phyloP scores from a whole-genome alignment of 2,329 filamentous ascomycete genomes.

The Drechslera avenae region DNA sequence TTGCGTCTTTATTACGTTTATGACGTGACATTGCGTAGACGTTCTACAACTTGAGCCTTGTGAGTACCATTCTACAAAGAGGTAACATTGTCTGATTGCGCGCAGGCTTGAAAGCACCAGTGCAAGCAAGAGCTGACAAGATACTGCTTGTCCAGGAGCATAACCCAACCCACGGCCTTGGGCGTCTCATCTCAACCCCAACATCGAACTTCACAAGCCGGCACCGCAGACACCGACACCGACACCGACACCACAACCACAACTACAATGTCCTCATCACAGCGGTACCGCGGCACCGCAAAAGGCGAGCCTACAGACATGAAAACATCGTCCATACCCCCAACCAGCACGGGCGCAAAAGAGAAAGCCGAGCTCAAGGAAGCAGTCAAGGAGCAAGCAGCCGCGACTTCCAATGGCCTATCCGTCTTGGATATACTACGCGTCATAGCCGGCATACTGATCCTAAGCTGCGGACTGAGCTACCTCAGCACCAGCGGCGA shows the following conservation, averaged over 20 bases:
- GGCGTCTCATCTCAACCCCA: not conserved
- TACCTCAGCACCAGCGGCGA: conserved; percentile 77
- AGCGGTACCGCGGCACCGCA: conserved; percentile 30
- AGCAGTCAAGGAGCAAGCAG: conserved; percentile 32
- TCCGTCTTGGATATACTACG: conserved; percentile 68
- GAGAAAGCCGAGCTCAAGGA: conserved; percentile 35
- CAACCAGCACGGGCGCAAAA: conserved; percentile 19
- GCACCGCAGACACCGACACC: not conserved
- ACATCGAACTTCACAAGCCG: not conserved
- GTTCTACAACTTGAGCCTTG: no score
- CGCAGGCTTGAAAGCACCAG: no score
- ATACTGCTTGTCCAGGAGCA: not conserved
- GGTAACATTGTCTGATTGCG: no score
- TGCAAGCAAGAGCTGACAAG: no score
- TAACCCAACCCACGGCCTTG: not conserved
- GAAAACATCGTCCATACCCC: conserved; percentile 11
- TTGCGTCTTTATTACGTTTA: not conserved
- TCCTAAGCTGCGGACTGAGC: conserved; percentile 72
- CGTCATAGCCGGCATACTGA: conserved; percentile 67
- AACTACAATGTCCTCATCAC: conserved; percentile 27
- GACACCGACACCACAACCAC: not conserved
- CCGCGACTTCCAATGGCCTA: conserved; percentile 26
- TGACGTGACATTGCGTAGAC: no score
- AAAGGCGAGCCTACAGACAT: conserved; percentile 12
- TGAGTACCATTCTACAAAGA: no score